A percentile compares a stretch with the other conserved stretches of the same genome.
Evolutionary conservation across 192 early-diverging fungal species (phyloP).

Genomic region (Backusella australiensis): DNA sequence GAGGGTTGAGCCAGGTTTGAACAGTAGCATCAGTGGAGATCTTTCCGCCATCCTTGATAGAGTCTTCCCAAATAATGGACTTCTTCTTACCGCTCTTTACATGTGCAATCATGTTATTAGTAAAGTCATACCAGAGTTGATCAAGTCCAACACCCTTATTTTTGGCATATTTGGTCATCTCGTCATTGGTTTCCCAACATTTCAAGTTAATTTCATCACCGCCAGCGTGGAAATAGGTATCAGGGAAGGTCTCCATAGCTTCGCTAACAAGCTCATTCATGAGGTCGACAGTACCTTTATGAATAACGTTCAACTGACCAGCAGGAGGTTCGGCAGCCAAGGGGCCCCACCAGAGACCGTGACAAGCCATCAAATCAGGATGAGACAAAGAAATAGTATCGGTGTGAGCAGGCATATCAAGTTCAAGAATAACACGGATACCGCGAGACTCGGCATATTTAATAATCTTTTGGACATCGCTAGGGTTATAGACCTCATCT

Average conservation of each 20-base stretch:
- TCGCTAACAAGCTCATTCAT: conserved; percentile 62
- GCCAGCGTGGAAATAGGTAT: conserved; percentile 75
- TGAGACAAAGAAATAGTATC: conserved; percentile 40
- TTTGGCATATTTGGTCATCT: conserved; percentile 27
- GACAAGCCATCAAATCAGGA: conserved; percentile 59
- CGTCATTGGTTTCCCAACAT: conserved; percentile 51
- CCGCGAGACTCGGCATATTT: conserved; percentile 68
- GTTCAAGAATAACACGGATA: conserved; percentile 84
- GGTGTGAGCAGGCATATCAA: conserved; percentile 82
- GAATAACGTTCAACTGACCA: conserved; percentile 76
- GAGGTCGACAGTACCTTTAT: conserved; percentile 54
- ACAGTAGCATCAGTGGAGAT: conserved; percentile 56
- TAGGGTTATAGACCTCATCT: conserved; percentile 63
- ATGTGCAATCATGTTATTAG: conserved; percentile 15
- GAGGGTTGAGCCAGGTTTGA: conserved; percentile 65
- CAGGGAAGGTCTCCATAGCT: conserved; percentile 59
- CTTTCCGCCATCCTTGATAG: conserved; percentile 41
- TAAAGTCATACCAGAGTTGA: conserved; percentile 23
- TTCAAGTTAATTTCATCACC: conserved; percentile 68
- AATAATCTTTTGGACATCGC: conserved; percentile 65
- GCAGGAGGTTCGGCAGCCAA: conserved; percentile 76
- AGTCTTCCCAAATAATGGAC: conserved; percentile 80
- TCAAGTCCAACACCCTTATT: conserved; percentile 16
- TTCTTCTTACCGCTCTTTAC: conserved; percentile 32
- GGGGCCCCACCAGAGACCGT: conserved; percentile 57